Base-by-base conservation (phyloP, 805 yeast genomes). In the Kluyveromyces nonfermentans region DNA sequence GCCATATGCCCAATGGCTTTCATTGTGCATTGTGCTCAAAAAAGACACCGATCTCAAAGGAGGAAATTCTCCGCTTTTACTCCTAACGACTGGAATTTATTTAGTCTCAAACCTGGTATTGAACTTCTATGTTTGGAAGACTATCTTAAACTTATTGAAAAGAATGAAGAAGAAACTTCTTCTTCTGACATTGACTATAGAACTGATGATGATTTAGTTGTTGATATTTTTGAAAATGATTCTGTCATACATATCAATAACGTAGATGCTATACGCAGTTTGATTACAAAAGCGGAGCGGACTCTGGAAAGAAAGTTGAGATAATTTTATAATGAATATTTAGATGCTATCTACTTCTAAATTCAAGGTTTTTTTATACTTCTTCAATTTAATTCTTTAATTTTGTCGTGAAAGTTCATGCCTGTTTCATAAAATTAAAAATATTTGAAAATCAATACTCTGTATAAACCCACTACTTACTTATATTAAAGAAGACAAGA, bases 1-100 rank as follows among this genome's bases (percentile, higher is more conserved):
- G 60, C 69, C 2, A 63, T 67, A 25, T 69, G 72, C 45, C 60
- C 70, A 1, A 56, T 63, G 40, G 60, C 61, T 3, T 69, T 63
- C 48, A 57, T 67, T 5, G 50, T 57, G 15, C 60, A 53, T 33
- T 39, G 36, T 37, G 21, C 34, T 18, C 43, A 40, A 7, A 40
- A 43, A 5, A 37, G 43, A 16, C 30, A 31, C n/a, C 44, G 48
- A 19, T 22, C 35, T 8, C 55, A 54, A 43, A 49, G 50, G 34
- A 52, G 54, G 35, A 48, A 46, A 37, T 20, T 49, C 18, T 40
- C 46, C n/a, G 36, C 55, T 46, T 36, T 51, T 37, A 35, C 48
- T 32, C 42, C 45, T 2, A 40, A 30, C 15, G 46, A 50, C 18
- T 42, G 40, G 50, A 57, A 49, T 38, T 42, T 30, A 31, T 19